Evolutionary conservation across 1,139 yeast genomes (phyloP).

Genomic region (Blastobotrys proliferans): DNA sequence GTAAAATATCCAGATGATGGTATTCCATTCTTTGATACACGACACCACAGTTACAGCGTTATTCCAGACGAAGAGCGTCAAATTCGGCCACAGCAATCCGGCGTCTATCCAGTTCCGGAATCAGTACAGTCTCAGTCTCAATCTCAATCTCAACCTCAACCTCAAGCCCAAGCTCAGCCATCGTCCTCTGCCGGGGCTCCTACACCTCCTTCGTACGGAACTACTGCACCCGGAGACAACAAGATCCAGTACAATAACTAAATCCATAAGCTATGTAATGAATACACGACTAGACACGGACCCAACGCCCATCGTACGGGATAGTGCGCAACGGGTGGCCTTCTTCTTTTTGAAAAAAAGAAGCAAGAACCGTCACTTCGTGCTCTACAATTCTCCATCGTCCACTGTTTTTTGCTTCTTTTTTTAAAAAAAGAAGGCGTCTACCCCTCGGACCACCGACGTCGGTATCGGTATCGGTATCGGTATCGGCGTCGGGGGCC

Average conservation of each 20-base stretch:
- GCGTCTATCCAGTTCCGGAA: slow-evolving; percentile 6
- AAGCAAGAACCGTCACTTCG: no score
- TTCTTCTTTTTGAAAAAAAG: no score
- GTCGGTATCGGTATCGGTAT: no score
- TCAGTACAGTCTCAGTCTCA: neutral
- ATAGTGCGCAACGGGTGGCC: no score
- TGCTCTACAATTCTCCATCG: no score
- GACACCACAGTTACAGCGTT: slow-evolving; percentile 19
- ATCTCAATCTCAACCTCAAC: neutral
- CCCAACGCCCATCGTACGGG: no score
- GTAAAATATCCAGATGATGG: slow-evolving; percentile 54
- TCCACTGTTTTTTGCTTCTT: no score
- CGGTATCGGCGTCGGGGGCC: no score
- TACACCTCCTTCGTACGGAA: slow-evolving; percentile 23
- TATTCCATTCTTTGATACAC: slow-evolving; percentile 35
- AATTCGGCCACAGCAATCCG: neutral
- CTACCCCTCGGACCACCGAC: no score
- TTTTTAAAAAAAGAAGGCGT: no score
- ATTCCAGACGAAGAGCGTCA: slow-evolving; percentile 20
- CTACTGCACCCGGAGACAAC: slow-evolving; percentile 24
- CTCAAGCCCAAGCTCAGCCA: slow-evolving; percentile 1
- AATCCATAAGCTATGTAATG: no score
- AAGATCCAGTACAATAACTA: slow-evolving; percentile 24
- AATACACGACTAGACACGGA: no score
- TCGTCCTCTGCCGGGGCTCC: slow-evolving; percentile 7